Evolutionary conservation across 108 stramenopile genomes (phyloP).

Genomic region (Mediolabrus comicus): DNA sequence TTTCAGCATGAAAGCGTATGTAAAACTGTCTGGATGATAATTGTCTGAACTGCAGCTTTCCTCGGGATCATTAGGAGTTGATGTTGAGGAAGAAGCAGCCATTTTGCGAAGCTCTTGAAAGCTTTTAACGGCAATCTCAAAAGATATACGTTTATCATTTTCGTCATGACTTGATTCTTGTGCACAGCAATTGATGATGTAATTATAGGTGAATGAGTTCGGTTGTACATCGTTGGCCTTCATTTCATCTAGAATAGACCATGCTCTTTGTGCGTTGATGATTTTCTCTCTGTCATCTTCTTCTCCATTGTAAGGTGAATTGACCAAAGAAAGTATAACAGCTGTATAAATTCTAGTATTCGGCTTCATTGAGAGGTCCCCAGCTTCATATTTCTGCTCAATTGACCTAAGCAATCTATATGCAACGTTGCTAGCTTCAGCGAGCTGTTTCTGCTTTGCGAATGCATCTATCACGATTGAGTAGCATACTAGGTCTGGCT

Average conservation of each 20-base stretch:
- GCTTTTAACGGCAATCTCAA: slow-evolving; percentile 42
- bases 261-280: slow-evolving; percentile 39
- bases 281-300: neutral
- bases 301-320: slow-evolving; percentile 16
- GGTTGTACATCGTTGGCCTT: slow-evolving; percentile 30
- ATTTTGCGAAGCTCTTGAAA: slow-evolving; percentile 44
- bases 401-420: slow-evolving; percentile 24
- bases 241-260: slow-evolving; percentile 40
- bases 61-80: neutral
- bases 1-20: slow-evolving; percentile 80
- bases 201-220: slow-evolving; percentile 55
- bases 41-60: neutral
- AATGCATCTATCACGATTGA: slow-evolving; percentile 47
- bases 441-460: slow-evolving; percentile 42
- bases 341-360: slow-evolving; percentile 47
- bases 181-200: slow-evolving; percentile 49
- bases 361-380: slow-evolving; percentile 47
- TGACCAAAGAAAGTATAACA: slow-evolving; percentile 34
- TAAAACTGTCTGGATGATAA: slow-evolving; percentile 65
- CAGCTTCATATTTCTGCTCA: slow-evolving; percentile 33
- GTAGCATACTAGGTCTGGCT: slow-evolving; percentile 52
- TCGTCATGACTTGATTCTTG: slow-evolving; percentile 15
- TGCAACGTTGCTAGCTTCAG: slow-evolving; percentile 31
- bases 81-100: neutral
- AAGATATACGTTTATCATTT: slow-evolving; percentile 20